Conservation (phyloP, 139 green algal genomes). For the Chlamydomonas incerta region DNA sequence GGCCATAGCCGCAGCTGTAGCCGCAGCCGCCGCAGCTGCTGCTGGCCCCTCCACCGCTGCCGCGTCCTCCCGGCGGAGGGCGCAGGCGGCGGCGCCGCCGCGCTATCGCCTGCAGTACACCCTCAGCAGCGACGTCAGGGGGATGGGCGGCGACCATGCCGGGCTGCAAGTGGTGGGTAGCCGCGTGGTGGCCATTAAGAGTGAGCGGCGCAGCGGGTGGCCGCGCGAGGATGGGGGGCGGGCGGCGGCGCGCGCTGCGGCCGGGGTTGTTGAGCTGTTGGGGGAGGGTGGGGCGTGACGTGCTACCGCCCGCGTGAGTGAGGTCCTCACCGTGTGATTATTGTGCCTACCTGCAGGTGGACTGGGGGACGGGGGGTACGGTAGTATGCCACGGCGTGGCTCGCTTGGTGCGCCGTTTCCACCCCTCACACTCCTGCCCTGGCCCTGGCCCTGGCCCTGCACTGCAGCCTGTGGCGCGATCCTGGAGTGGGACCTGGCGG, state of each 20-base stretch:
- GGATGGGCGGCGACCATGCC: not conserved
- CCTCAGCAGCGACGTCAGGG: not conserved
- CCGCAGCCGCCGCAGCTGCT: no score
- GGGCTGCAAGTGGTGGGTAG: constrained; percentile 3
- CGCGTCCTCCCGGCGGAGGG: not conserved
- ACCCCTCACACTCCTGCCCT: not conserved
- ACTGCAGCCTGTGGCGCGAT: not conserved
- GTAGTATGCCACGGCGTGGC: no score
- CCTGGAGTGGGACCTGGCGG: not conserved
- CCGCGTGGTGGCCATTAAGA: not conserved
- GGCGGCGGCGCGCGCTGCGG: no score
- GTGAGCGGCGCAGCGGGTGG: not conserved
- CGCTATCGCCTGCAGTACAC: not conserved
- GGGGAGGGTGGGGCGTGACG: no score
- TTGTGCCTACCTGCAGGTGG: no score
- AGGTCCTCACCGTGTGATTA: no score
- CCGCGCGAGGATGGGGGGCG: not conserved
- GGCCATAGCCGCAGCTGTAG: no score
- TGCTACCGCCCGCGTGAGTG: no score
- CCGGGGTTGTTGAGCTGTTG: no score
- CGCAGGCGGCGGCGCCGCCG: not conserved
- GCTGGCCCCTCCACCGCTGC: not conserved
- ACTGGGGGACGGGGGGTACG: no score
- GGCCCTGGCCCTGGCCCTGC: not conserved
- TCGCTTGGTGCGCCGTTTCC: not conserved